Base-by-base conservation (phyloP, 2,329 filamentous ascomycete genomes). In the Alternaria infectoria region DNA sequence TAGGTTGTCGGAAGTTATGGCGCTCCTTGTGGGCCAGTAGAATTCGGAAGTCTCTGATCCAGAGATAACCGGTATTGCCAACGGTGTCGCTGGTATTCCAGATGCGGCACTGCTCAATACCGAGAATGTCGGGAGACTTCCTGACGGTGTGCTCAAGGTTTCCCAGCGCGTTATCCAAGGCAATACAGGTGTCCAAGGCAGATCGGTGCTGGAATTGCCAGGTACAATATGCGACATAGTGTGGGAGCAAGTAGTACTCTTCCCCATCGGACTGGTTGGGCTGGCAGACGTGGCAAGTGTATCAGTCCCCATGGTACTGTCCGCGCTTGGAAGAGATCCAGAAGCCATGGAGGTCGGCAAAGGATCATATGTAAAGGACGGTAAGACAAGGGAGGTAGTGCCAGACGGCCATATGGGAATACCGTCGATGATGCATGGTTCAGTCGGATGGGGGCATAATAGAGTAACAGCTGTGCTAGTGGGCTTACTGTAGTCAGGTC, bases 371-470 rank as follows among this genome's bases (percentile, higher is more conserved):
- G 23, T 17, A 21, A 45, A 51, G 13, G 28, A 12, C n/a, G 45
- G 51, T 13, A 56, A 7, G 12, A 36, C 11, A 3, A 61, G 45
- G 12, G 40, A 49, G 1, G 58, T 61, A 3, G 45, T 56, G 0
- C 45, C 45, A 26, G 21, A 51, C 3, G 54, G 59, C 47, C 49
- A 62, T 17, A 62, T 46, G 3, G 54, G 23, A 15, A 58, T 62
- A 17, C 59, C 54, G 15, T 58, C 40, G 59, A 54, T 40, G 4
- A 49, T 58, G 54, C 59, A 62, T 23, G 36, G 21, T 17, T 44
- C 49, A 8, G 25, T 56, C 4, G 56, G 51, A 19, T 47, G 46
- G 8, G 51, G 52, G 9, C 45, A 59, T 11, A 23, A 46, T 4
- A 56, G 13, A 15, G 32, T 40, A 11, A 36, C 26, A 0, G 28